These are phyloP conservation scores for Carex scoparia DNA, from an alignment of 176 grass and related monocot species.

Conservation along the genomic window DNA sequence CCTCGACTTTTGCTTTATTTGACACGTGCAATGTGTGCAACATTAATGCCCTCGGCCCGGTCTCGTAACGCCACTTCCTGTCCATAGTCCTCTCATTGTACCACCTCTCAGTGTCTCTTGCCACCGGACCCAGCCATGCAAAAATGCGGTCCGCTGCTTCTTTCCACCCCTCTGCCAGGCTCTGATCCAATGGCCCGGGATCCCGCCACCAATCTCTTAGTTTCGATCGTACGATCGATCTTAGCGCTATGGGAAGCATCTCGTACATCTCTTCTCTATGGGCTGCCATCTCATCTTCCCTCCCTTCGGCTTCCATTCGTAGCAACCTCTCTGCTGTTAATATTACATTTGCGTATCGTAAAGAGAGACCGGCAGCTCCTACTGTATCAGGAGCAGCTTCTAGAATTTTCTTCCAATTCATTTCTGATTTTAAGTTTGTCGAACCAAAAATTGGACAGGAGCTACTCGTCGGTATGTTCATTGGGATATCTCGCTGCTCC, in stretches of 20 bases:
- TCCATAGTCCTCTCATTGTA: conserved; percentile 92
- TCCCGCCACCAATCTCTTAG: conserved; percentile 80
- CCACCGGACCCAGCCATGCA: conserved; percentile 78
- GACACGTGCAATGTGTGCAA: conserved; percentile 80
- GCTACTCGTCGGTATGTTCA: conserved; percentile 34
- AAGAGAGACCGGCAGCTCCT: conserved; percentile 62
- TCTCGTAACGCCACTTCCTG: conserved; percentile 51
- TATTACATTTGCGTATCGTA: conserved; percentile 79
- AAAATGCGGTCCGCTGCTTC: conserved; percentile 58
- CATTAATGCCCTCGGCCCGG: conserved; percentile 40
- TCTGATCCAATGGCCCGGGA: conserved; percentile 55
- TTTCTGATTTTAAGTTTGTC: background rate
- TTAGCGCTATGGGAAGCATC: conserved; percentile 71
- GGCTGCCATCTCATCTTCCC: conserved; percentile 46
- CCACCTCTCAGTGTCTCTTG: conserved; percentile 65
- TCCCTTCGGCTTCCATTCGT: conserved; percentile 46
- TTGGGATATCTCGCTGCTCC: conserved; percentile 32
- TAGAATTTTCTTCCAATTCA: conserved; percentile 50
- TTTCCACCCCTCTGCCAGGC: conserved; percentile 75
- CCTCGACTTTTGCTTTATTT: conserved; percentile 76
- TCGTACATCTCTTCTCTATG: conserved; percentile 77
- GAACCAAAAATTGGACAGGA: conserved; percentile 68
- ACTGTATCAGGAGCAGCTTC: conserved; percentile 40
- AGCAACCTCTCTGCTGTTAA: conserved; percentile 60
- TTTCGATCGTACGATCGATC: conserved; percentile 63